Evolutionary conservation across 441 rosid species (phyloP).

Genomic region (Monsonia emarginata): DNA sequence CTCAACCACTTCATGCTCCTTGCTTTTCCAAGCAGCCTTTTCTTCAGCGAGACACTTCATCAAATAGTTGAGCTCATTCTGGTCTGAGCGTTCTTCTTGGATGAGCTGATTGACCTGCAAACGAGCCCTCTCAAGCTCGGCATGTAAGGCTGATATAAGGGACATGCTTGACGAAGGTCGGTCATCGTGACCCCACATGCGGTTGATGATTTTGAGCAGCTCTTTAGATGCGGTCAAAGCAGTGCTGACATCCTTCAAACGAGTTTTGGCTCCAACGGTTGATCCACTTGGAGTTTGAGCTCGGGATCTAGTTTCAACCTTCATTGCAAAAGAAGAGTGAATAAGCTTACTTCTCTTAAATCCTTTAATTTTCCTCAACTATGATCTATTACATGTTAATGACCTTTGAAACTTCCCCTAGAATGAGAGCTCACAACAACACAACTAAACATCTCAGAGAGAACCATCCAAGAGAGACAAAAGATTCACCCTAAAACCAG

Average conservation of each 20-base stretch:
- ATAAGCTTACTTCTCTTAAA: too few relatives aligned
- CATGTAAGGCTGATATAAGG: constrained; percentile 84
- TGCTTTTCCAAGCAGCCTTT: constrained; percentile 82
- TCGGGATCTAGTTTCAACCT: constrained; percentile 74
- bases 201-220: constrained; percentile 78
- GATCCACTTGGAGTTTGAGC: constrained; percentile 72
- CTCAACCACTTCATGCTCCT: constrained; percentile 75
- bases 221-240: constrained; percentile 91
- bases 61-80: constrained; percentile 60
- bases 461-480: background rate
- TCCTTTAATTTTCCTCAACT: too few relatives aligned
- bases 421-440: too few relatives aligned
- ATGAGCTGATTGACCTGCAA: constrained; percentile 74
- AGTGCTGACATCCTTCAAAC: constrained; percentile 78
- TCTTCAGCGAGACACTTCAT: constrained; percentile 92
- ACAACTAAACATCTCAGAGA: background rate
- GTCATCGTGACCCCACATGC: constrained; percentile 87
- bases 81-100: constrained; percentile 68
- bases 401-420: too few relatives aligned
- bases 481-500: background rate
- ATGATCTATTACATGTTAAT: too few relatives aligned
- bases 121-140: constrained; percentile 95
- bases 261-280: constrained; percentile 48
- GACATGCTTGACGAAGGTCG: constrained; percentile 89
- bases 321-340: too few relatives aligned